Evolutionary conservation across 371 early-diverging fungal species (phyloP).

Genomic region (Mucor mucedo): DNA sequence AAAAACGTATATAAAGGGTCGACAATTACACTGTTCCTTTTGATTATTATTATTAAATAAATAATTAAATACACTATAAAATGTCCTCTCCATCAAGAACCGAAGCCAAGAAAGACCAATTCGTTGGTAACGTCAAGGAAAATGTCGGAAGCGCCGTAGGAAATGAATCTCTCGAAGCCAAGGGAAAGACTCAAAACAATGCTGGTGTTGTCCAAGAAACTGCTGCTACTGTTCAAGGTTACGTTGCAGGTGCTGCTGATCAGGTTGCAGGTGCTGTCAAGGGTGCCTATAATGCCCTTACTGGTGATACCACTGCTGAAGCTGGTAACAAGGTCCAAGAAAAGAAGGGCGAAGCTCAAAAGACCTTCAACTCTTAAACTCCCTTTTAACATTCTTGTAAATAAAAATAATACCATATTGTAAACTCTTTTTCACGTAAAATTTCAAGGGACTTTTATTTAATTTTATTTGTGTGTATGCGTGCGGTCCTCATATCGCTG

Average conservation of each 20-base stretch:
- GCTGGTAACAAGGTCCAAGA: too few species aligned
- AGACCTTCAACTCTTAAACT: too few species aligned
- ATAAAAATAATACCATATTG: too few species aligned
- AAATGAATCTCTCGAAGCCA: conserved; percentile 42
- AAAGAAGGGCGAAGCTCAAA: too few species aligned
- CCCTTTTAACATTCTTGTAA: too few species aligned
- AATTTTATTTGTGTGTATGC: too few species aligned
- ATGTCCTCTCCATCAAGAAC: conserved; percentile 20
- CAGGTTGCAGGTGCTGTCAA: conserved; percentile 4
- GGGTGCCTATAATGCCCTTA: too few species aligned
- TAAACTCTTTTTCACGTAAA: too few species aligned
- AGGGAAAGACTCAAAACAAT: conserved; percentile 32
- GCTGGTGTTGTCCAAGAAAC: conserved; percentile 20
- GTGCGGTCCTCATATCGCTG: too few species aligned
- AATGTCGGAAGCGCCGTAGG: conserved; percentile 42
- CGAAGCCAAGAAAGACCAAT: conserved; percentile 9
- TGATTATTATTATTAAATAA: neutral
- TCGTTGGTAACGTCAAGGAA: conserved; percentile 41
- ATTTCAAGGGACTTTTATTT: too few species aligned
- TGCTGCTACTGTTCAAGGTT: conserved; percentile 22
- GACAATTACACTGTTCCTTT: neutral
- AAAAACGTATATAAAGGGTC: neutral
- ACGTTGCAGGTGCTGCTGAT: conserved; percentile 15
- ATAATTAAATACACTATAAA: neutral
- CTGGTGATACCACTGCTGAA: too few species aligned